phyloP scores from a whole-genome alignment of 2,329 filamentous ascomycete genomes.

The Colletotrichum acutatum region DNA sequence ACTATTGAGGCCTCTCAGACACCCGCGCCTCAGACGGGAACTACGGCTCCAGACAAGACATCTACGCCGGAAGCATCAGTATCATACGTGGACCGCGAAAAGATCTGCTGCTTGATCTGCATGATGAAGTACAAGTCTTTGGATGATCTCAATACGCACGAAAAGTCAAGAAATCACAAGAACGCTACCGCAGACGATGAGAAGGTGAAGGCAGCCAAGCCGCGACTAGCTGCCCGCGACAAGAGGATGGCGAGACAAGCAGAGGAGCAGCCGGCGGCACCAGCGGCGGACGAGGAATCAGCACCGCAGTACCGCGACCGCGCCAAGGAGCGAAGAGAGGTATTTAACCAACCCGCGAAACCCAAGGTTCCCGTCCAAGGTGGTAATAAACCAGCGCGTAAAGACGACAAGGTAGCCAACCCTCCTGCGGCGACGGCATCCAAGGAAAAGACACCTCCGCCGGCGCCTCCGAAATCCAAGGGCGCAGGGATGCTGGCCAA shows the following conservation, averaged over 20 bases:
- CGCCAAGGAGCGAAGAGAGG: slow-evolving; percentile 73
- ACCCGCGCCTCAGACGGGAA: background rate
- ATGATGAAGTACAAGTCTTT: slow-evolving; percentile 58
- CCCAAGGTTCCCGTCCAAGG: slow-evolving; percentile 49
- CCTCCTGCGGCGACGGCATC: slow-evolving; percentile 16
- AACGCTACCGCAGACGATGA: slow-evolving; percentile 51
- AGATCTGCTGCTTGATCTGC: slow-evolving; percentile 56
- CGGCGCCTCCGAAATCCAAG: slow-evolving; percentile 62
- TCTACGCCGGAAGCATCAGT: slow-evolving; percentile 31
- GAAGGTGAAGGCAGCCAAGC: slow-evolving; percentile 61
- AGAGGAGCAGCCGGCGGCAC: slow-evolving; percentile 37
- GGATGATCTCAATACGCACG: slow-evolving; percentile 55
- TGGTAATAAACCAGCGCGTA: slow-evolving; percentile 40
- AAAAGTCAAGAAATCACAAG: slow-evolving; percentile 55
- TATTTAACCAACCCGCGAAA: slow-evolving; percentile 70
- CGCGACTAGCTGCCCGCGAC: slow-evolving; percentile 49
- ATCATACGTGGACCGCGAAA: slow-evolving; percentile 70
- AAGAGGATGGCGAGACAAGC: slow-evolving; percentile 46
- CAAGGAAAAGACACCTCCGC: slow-evolving; percentile 42
- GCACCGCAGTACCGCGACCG: slow-evolving; percentile 69
- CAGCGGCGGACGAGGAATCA: slow-evolving; percentile 3
- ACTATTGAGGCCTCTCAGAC: background rate
- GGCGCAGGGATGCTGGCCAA: slow-evolving; percentile 76
- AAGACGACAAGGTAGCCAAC: slow-evolving; percentile 44
- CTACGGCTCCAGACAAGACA: slow-evolving; percentile 21